Evolutionary conservation across 805 yeast species (phyloP).

Genomic region (Wickerhamomyces chaumierensis): DNA sequence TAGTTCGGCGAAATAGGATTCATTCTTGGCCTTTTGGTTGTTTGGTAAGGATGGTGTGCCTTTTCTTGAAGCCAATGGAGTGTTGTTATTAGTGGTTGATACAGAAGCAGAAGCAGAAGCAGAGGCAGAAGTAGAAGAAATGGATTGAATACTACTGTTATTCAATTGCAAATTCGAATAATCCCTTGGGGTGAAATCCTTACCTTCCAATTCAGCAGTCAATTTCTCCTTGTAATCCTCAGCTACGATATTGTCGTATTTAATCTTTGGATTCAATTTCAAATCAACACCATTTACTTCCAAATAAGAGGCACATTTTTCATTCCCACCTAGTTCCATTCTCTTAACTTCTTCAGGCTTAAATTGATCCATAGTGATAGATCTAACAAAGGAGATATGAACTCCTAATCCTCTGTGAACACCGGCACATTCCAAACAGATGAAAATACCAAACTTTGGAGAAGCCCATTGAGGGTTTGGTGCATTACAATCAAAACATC

Average conservation of each 20-base stretch:
- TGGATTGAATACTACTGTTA: slow-evolving; percentile 9
- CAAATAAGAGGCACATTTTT: slow-evolving; percentile 58
- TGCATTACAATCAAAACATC: slow-evolving; percentile 88
- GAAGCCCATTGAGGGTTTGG: slow-evolving; percentile 99
- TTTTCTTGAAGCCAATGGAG: slow-evolving; percentile 30
- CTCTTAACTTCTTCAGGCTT: slow-evolving; percentile 81
- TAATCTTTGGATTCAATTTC: slow-evolving; percentile 50
- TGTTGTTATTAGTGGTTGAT: slow-evolving; percentile 4
- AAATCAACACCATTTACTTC: slow-evolving; percentile 59
- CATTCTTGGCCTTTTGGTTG: slow-evolving; percentile 43
- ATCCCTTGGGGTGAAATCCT: slow-evolving; percentile 48
- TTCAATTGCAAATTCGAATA: slow-evolving; percentile 30
- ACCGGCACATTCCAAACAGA: slow-evolving; percentile 97
- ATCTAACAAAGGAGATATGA: slow-evolving; percentile 90
- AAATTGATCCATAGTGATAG: slow-evolving; percentile 98
- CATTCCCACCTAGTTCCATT: slow-evolving; percentile 94
- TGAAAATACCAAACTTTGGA: slow-evolving; percentile 94
- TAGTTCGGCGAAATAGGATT: slow-evolving; percentile 68
- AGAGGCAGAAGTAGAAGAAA: slow-evolving; percentile 2
- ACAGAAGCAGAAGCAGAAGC: not conserved
- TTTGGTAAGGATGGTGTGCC: slow-evolving; percentile 23
- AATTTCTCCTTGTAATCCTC: slow-evolving; percentile 83
- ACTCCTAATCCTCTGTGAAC: slow-evolving; percentile 93
- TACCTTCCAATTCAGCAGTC: slow-evolving; percentile 65
- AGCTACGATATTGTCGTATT: slow-evolving; percentile 87